A percentile compares a stretch with the other conserved stretches of the same genome.
These are phyloP conservation scores for Nakataea oryzae DNA, from an alignment of 2,329 filamentous ascomycete species.

Conservation along the genomic window DNA sequence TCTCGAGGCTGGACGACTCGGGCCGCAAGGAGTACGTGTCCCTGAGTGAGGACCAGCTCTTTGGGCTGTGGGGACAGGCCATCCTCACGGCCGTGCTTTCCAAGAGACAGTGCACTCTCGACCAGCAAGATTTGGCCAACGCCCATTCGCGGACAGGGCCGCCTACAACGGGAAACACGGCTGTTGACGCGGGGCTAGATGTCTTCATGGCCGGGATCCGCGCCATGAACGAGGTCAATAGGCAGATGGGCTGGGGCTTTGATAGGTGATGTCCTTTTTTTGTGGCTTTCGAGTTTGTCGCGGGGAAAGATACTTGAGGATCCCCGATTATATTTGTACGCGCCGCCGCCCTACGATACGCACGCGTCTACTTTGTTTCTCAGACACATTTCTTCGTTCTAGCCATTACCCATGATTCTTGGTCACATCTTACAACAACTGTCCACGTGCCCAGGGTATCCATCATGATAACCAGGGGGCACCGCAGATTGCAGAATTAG, in stretches of 20 bases:
- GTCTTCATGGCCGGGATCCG: conserved; percentile 36
- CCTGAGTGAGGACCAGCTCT: conserved; percentile 49
- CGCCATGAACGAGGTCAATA: conserved; percentile 41
- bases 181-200: conserved; percentile 27
- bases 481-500: no score
- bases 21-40: conserved; percentile 35
- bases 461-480: no score
- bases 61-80: conserved; percentile 49
- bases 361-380: no score
- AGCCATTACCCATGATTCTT: no score
- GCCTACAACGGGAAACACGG: conserved; percentile 22
- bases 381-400: no score
- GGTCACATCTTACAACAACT: no score
- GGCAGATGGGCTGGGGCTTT: conserved; percentile 42
- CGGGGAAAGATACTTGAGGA: not conserved
- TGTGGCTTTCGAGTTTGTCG: not conserved
- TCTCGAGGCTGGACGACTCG: conserved; percentile 26
- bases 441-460: no score
- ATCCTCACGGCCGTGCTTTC: conserved; percentile 50
- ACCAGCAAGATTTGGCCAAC: conserved; percentile 44
- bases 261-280: conserved; percentile 10
- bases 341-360: no score
- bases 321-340: not conserved
- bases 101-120: conserved; percentile 42
- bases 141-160: conserved; percentile 23